These are phyloP conservation scores for Clathrus columnatus DNA, from an alignment of 768 basidiomycete genomes.

Conservation along the genomic window DNA sequence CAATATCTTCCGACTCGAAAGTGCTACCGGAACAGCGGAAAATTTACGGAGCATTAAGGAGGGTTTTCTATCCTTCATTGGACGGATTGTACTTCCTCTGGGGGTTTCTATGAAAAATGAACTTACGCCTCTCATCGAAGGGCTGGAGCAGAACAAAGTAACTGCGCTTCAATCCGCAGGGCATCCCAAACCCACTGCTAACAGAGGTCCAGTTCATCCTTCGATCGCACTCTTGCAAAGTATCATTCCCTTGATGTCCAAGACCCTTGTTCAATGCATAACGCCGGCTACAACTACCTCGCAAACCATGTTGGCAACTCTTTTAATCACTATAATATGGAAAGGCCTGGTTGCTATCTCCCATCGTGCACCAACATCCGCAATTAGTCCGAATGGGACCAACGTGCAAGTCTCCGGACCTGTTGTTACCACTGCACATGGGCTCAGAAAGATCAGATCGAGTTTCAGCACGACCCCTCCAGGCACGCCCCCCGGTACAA, in stretches of 20 bases:
- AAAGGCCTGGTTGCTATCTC: conserved; percentile 62
- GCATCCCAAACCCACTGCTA: not conserved
- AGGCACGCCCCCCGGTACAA: conserved; percentile 43
- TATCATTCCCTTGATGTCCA: conserved; percentile 54
- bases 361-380: conserved; percentile 42
- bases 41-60: conserved; percentile 63
- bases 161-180: not conserved
- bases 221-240: conserved; percentile 51
- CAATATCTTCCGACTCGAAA: conserved; percentile 50
- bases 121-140: conserved; percentile 51
- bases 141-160: conserved; percentile 42
- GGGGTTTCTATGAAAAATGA: conserved; percentile 53
- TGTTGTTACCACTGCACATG: not conserved
- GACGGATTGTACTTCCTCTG: conserved; percentile 57
- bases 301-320: conserved; percentile 55
- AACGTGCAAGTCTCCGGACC: not conserved
- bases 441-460: conserved; percentile 32
- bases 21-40: conserved; percentile 45
- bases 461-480: conserved; percentile 40
- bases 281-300: conserved; percentile 33
- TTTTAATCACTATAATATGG: conserved; percentile 71
- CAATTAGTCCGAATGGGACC: not conserved
- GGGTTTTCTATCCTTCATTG: conserved; percentile 58
- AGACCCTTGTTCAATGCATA: conserved; percentile 49
- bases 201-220: conserved; percentile 32